phyloP scores from a whole-genome alignment of 257 asterid genomes.

The Cynanchum wilfordii region DNA sequence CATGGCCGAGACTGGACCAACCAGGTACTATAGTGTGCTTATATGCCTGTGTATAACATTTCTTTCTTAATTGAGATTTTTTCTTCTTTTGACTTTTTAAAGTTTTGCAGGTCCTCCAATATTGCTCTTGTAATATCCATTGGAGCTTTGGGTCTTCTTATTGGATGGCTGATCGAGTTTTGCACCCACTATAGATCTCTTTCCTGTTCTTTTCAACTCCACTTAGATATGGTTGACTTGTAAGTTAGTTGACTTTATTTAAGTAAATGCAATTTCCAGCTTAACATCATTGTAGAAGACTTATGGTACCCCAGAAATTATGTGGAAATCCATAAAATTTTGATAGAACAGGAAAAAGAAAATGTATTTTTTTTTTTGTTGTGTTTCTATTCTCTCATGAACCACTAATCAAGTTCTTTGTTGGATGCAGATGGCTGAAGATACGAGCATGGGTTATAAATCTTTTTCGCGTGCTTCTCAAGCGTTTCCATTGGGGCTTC shows the following conservation, averaged over 20 bases:
- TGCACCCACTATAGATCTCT: slow-evolving; percentile 46
- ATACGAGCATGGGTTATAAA: slow-evolving; percentile 47
- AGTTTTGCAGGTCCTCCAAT: slow-evolving; percentile 66
- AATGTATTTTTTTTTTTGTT: background rate
- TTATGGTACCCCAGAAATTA: background rate
- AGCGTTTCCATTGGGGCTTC: slow-evolving; percentile 75
- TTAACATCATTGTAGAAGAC: background rate
- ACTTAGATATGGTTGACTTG: slow-evolving; percentile 60
- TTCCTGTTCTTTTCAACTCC: slow-evolving; percentile 39
- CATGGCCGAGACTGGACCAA: slow-evolving; percentile 90
- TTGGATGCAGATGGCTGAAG: slow-evolving; percentile 55
- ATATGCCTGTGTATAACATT: background rate
- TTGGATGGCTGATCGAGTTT: slow-evolving; percentile 75
- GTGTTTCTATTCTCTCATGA: background rate
- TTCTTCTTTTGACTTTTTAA: slow-evolving; percentile 8
- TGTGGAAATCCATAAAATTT: background rate
- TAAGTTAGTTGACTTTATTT: slow-evolving; percentile 16
- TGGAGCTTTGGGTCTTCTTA: slow-evolving; percentile 64
- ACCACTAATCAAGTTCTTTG: background rate
- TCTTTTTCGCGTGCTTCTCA: slow-evolving; percentile 44
- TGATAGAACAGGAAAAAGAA: background rate
- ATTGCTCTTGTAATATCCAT: slow-evolving; percentile 60
- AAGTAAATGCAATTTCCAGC: background rate
- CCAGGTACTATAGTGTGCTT: slow-evolving; percentile 45
- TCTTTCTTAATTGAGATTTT: background rate